phyloP scores from a whole-genome alignment of 768 basidiomycete genomes.

The Cystoderma amianthinum region DNA sequence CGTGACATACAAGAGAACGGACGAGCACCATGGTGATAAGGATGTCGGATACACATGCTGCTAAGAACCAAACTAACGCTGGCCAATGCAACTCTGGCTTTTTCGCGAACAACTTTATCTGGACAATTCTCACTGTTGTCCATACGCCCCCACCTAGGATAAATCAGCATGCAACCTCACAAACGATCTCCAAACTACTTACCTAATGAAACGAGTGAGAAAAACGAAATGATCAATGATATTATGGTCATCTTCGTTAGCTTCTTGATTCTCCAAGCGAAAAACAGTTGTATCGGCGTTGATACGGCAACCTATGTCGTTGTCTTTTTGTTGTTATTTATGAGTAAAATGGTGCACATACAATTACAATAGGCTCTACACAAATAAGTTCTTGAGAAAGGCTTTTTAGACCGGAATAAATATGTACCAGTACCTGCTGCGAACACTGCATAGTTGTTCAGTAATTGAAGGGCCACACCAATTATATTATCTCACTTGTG shows the following conservation, averaged over 20 bases:
- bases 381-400: background rate
- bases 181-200: conserved; percentile 3
- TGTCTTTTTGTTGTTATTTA: background rate
- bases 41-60: conserved; percentile 33
- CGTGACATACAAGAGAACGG: conserved; percentile 23
- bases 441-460: conserved; percentile 10
- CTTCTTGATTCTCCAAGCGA: conserved; percentile 34
- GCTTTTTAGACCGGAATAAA: background rate
- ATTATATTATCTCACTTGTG: conserved; percentile 15
- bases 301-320: conserved; percentile 30
- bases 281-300: conserved; percentile 40
- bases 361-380: conserved; percentile 24
- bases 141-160: conserved; percentile 32
- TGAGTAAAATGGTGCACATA: conserved; percentile 10
- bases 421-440: conserved; percentile 13
- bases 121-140: conserved; percentile 25
- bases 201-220: conserved; percentile 31
- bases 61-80: conserved; percentile 36
- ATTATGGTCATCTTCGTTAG: conserved; percentile 31
- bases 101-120: conserved; percentile 26
- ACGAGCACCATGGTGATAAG: conserved; percentile 32
- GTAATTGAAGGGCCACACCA: background rate
- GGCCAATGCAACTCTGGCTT: conserved; percentile 38
- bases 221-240: conserved; percentile 19
- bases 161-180: background rate